These are phyloP conservation scores for Pythium volutum DNA, from an alignment of 352 stramenopile genomes.

Conservation along the genomic window DNA sequence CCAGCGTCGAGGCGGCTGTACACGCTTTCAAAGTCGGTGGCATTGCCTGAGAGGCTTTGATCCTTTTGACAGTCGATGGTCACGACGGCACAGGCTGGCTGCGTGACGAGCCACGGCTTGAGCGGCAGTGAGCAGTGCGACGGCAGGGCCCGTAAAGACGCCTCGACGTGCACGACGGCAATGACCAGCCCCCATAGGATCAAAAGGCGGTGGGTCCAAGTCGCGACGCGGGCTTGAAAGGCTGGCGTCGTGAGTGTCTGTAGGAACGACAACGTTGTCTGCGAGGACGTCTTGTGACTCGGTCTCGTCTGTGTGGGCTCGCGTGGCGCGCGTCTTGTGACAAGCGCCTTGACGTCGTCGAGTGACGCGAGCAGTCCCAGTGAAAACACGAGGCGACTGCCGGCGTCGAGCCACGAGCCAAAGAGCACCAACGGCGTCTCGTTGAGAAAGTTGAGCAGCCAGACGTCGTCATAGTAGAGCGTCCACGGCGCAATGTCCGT, in stretches of 20 bases:
- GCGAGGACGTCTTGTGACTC: not conserved
- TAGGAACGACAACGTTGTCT: not conserved
- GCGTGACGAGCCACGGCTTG: slow-evolving; percentile 26
- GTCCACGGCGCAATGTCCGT: not conserved
- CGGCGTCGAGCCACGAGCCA: slow-evolving; percentile 32
- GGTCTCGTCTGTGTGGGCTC: not conserved
- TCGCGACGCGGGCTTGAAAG: not conserved
- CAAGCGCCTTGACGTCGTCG: not conserved
- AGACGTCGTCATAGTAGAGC: slow-evolving; percentile 27
- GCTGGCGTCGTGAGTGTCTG: not conserved
- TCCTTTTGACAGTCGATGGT: slow-evolving; percentile 7
- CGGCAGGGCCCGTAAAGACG: not conserved
- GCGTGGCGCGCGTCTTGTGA: not conserved
- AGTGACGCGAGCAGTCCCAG: not conserved
- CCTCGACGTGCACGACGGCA: slow-evolving; percentile 24
- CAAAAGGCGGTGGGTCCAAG: not conserved
- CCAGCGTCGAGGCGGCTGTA: not conserved
- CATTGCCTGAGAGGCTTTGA: too few relatives aligned
- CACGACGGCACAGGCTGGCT: slow-evolving; percentile 28
- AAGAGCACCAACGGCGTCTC: slow-evolving; percentile 34
- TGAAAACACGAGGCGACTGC: slow-evolving; percentile 36
- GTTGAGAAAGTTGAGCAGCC: slow-evolving; percentile 28
- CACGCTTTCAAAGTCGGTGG: not conserved
- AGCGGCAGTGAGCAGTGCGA: slow-evolving; percentile 28
- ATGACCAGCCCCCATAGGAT: slow-evolving; percentile 22